phyloP scores from a whole-genome alignment of 768 basidiomycete species.

The Sutorius australiensis region DNA sequence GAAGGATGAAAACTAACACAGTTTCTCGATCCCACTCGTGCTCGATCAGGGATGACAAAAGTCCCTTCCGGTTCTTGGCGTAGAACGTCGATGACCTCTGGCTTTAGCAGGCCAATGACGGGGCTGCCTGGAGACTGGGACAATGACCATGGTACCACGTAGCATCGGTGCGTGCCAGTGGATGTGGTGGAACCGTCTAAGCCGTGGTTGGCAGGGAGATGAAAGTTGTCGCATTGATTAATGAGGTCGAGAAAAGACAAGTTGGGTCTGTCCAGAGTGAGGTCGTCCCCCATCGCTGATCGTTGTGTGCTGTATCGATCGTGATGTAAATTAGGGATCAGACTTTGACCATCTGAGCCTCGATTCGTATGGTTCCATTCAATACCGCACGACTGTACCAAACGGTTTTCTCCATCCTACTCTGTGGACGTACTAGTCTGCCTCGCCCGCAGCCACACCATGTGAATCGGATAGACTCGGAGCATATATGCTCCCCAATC shows the following conservation, averaged over 20 bases:
- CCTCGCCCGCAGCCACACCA: neutral
- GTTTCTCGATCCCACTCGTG: slow-evolving; percentile 20
- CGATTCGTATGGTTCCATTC: too few relatives aligned
- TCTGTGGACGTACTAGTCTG: neutral
- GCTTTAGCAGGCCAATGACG: slow-evolving; percentile 58
- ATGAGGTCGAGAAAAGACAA: slow-evolving; percentile 60
- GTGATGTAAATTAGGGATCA: too few relatives aligned
- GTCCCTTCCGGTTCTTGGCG: slow-evolving; percentile 41
- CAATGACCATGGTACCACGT: slow-evolving; percentile 55
- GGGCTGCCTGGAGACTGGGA: slow-evolving; percentile 47
- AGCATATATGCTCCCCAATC: too few relatives aligned
- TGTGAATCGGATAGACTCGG: too few relatives aligned
- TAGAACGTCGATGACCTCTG: slow-evolving; percentile 53
- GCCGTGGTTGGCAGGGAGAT: slow-evolving; percentile 30
- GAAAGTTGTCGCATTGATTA: slow-evolving; percentile 69
- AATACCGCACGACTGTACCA: slow-evolving; percentile 3
- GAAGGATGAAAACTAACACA: slow-evolving; percentile 48
- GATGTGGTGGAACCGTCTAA: slow-evolving; percentile 22
- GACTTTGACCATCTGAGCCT: too few relatives aligned
- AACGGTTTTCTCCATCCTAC: neutral
- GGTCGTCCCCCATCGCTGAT: slow-evolving; percentile 6
- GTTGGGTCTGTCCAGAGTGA: neutral
- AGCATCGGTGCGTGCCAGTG: slow-evolving; percentile 38
- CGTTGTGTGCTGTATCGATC: too few relatives aligned
- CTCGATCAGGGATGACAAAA: slow-evolving; percentile 41